Evolutionary conservation across 1,284 basidiomycete genomes (phyloP).

Genomic region (Moesziomyces sp.): DNA sequence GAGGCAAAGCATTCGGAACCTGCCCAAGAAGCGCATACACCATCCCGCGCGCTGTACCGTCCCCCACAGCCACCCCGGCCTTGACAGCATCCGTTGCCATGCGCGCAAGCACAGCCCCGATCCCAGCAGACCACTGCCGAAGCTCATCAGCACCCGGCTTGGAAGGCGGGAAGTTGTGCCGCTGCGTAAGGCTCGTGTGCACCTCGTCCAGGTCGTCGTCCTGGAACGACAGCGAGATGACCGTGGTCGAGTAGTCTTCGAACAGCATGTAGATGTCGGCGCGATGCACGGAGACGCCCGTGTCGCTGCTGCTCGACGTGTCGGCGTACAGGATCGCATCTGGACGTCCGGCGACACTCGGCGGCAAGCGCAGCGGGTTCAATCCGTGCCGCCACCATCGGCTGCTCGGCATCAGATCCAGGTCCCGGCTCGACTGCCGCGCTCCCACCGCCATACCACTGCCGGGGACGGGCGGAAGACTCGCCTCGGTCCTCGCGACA

Average conservation of each 20-base stretch:
- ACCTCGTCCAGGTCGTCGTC: slow-evolving; percentile 52
- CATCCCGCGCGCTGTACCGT: slow-evolving; percentile 83
- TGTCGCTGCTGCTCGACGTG: slow-evolving; percentile 24
- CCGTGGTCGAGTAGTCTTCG: slow-evolving; percentile 57
- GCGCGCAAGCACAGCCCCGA: slow-evolving; percentile 80
- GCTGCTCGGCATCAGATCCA: slow-evolving; percentile 56
- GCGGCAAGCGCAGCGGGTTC: slow-evolving; percentile 51
- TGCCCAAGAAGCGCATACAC: slow-evolving; percentile 75
- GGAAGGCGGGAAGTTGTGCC: slow-evolving; percentile 44
- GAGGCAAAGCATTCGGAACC: slow-evolving; percentile 72
- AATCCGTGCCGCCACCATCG: slow-evolving; percentile 60
- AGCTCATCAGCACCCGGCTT: slow-evolving; percentile 73
- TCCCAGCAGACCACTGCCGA: slow-evolving; percentile 76
- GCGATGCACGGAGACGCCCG: slow-evolving; percentile 22
- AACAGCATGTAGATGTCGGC: slow-evolving; percentile 53
- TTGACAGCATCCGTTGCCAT: slow-evolving; percentile 72
- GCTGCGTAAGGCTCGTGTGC: slow-evolving; percentile 41
- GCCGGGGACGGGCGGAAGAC: slow-evolving; percentile 14
- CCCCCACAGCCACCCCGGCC: slow-evolving; percentile 77
- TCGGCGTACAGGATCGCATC: slow-evolving; percentile 55
- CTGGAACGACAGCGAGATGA: slow-evolving; percentile 44
- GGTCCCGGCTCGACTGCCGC: slow-evolving; percentile 49
- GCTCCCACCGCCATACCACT: slow-evolving; percentile 11
- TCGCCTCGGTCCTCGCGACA: slow-evolving; percentile 12
- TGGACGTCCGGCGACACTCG: slow-evolving; percentile 46